Conservation (phyloP, 495 filamentous ascomycete species). For the Neurospora sp. region DNA sequence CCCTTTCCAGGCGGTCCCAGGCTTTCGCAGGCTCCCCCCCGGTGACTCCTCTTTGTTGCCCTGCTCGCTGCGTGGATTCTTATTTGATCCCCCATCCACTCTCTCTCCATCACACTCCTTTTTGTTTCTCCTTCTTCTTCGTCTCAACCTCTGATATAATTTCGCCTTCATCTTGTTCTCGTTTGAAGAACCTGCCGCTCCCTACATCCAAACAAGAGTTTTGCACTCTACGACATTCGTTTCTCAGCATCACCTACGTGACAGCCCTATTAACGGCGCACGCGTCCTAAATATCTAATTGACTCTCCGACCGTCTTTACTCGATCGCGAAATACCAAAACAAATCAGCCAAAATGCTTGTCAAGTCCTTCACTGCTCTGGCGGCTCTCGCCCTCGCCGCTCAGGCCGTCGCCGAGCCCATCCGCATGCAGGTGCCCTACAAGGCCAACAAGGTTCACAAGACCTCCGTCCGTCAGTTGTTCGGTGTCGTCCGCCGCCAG, state of each 20-base stretch:
- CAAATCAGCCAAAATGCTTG: slow-evolving; percentile 25
- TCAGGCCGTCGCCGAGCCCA: slow-evolving; percentile 28
- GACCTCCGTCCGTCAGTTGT: slow-evolving; percentile 30
- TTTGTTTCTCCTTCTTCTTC: slow-evolving; percentile 6
- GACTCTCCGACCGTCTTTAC: neutral
- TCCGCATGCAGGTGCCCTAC: slow-evolving; percentile 18
- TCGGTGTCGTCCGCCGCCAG: slow-evolving; percentile 30
- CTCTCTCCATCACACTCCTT: slow-evolving; percentile 5
- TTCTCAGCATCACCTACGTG: slow-evolving; percentile 11
- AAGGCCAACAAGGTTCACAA: slow-evolving; percentile 23
- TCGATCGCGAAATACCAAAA: neutral
- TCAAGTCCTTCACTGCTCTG: slow-evolving; percentile 26
- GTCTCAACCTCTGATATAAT: neutral
- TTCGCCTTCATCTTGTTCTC: neutral
- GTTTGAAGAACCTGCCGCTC: slow-evolving; percentile 16
- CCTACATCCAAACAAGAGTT: slow-evolving; percentile 16
- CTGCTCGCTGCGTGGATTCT: neutral
- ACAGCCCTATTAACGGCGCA: neutral
- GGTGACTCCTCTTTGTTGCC: neutral
- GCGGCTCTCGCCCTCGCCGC: slow-evolving; percentile 31
- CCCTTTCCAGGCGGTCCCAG: neutral
- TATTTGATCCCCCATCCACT: slow-evolving; percentile 12
- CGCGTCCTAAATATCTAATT: neutral
- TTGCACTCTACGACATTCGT: slow-evolving; percentile 24
- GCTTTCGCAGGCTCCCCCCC: neutral